phyloP scores from a whole-genome alignment of 768 basidiomycete species.

The Suillus luteus region DNA sequence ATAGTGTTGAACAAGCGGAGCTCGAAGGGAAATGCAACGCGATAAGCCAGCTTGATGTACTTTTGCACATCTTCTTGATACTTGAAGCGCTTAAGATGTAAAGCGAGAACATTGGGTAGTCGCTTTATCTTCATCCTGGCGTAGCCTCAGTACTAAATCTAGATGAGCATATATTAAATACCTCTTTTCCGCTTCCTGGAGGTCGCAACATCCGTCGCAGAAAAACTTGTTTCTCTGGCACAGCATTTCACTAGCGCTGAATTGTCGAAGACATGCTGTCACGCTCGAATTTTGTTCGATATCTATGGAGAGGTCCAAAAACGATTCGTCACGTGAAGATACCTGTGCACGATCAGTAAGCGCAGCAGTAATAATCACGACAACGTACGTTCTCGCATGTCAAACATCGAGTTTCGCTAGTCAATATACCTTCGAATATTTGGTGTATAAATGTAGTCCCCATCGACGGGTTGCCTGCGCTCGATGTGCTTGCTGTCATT shows the following conservation, averaged over 20 bases:
- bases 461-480: slow-evolving; percentile 47
- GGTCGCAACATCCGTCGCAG: slow-evolving; percentile 94
- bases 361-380: slow-evolving; percentile 12
- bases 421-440: slow-evolving; percentile 90
- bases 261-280: slow-evolving; percentile 93
- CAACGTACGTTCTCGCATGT: slow-evolving; percentile 91
- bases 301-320: slow-evolving; percentile 98
- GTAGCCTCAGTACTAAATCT: slow-evolving; percentile 16
- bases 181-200: slow-evolving; percentile 99
- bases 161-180: slow-evolving; percentile 27
- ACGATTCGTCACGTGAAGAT: slow-evolving; percentile 92
- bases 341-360: slow-evolving; percentile 48
- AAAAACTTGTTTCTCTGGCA: slow-evolving; percentile 98
- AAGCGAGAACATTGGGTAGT: slow-evolving; percentile 90
- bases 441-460: slow-evolving; percentile 83
- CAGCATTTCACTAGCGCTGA: slow-evolving; percentile 98
- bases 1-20: slow-evolving; percentile 96
- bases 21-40: slow-evolving; percentile 95
- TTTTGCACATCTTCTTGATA: slow-evolving; percentile 90
- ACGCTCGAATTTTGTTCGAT: slow-evolving; percentile 98
- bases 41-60: slow-evolving; percentile 94
- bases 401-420: slow-evolving; percentile 96
- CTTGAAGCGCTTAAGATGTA: slow-evolving; percentile 98
- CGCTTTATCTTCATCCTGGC: slow-evolving; percentile 98
- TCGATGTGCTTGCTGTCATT: slow-evolving; percentile 46